phyloP scores from a whole-genome alignment of 179 eudicot genomes.

The Carnegiea gigantea region DNA sequence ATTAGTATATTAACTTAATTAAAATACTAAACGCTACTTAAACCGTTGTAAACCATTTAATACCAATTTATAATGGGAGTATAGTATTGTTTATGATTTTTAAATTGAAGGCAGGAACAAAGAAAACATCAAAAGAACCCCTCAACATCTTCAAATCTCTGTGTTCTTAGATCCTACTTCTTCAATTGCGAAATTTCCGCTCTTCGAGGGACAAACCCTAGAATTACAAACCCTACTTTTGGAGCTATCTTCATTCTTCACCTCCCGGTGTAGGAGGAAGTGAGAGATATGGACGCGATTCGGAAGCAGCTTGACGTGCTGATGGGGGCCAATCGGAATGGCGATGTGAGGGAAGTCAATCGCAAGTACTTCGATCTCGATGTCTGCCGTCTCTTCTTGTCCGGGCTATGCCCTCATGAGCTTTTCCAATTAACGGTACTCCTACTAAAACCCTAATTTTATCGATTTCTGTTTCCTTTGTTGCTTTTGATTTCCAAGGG shows the following conservation, averaged over 20 bases:
- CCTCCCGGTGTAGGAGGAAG: neutral
- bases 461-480: neutral
- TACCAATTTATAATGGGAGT: too few species aligned
- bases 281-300: slow-evolving; percentile 66
- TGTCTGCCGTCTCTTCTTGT: slow-evolving; percentile 86
- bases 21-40: too few species aligned
- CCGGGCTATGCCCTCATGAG: slow-evolving; percentile 97
- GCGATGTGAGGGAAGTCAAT: slow-evolving; percentile 78
- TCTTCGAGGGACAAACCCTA: too few species aligned
- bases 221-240: neutral
- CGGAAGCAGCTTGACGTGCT: slow-evolving; percentile 93
- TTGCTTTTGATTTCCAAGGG: neutral
- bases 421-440: slow-evolving; percentile 92
- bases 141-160: too few species aligned
- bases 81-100: too few species aligned
- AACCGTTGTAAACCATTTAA: too few species aligned
- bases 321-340: slow-evolving; percentile 99
- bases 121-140: too few species aligned
- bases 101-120: too few species aligned
- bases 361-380: slow-evolving; percentile 97
- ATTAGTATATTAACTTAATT: too few species aligned
- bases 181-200: neutral
- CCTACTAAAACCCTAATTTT: slow-evolving; percentile 18
- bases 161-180: too few species aligned
- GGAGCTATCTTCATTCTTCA: neutral